phyloP scores from a whole-genome alignment of 2,329 filamentous ascomycete genomes.

The Penicillium sp. region DNA sequence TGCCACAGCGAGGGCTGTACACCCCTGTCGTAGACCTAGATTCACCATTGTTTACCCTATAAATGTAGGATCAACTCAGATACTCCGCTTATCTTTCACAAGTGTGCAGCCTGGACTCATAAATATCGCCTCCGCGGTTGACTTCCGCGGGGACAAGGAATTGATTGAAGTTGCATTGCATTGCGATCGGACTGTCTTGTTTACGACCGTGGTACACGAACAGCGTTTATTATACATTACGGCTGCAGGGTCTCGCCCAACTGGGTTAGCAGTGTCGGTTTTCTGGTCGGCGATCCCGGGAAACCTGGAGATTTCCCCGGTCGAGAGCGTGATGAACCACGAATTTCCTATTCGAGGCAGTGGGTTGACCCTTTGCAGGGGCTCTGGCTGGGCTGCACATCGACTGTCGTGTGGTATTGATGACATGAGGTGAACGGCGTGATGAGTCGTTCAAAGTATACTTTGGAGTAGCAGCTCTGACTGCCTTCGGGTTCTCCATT shows the following conservation, averaged over 20 bases:
- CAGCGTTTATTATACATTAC: background rate
- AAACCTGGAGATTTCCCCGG: constrained; percentile 10
- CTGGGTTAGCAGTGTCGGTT: constrained; percentile 8
- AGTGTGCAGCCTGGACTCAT: no score
- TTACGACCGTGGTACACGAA: constrained; percentile 16
- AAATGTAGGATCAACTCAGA: background rate
- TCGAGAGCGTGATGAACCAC: constrained; percentile 3
- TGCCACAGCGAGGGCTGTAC: background rate
- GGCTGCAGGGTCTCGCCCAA: constrained; percentile 7
- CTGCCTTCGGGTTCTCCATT: no score
- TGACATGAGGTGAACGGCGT: background rate
- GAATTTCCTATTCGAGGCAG: constrained; percentile 5
- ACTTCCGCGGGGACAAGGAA: background rate
- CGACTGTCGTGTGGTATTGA: background rate
- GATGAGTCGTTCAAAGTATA: background rate
- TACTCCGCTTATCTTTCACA: background rate
- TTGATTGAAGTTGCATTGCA: constrained; percentile 5
- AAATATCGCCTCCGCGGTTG: background rate
- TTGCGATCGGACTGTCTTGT: background rate
- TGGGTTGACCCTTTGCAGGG: background rate
- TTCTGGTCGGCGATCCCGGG: constrained; percentile 11
- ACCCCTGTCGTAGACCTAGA: background rate
- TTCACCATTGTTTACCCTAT: background rate
- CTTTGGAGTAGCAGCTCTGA: no score
- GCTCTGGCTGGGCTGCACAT: background rate